These are phyloP conservation scores for Canna indica DNA, from an alignment of 176 grass and related monocot genomes.

Conservation along the genomic window DNA sequence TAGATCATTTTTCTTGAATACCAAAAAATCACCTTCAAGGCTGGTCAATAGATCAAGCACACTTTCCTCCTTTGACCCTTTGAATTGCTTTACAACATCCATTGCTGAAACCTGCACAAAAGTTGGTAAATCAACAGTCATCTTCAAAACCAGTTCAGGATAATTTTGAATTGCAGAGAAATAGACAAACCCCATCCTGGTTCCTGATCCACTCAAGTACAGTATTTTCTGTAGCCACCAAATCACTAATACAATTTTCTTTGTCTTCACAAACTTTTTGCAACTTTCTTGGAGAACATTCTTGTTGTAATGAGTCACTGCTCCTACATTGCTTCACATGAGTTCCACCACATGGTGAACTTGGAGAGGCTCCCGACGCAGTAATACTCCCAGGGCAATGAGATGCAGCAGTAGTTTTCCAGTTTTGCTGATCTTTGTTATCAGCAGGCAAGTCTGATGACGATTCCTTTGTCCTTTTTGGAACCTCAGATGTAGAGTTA, in stretches of 20 bases:
- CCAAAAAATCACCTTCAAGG: constrained; percentile 45
- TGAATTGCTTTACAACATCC: constrained; percentile 42
- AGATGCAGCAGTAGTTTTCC: background rate
- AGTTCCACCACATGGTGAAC: constrained; percentile 8
- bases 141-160: background rate
- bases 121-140: background rate
- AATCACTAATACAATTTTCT: background rate
- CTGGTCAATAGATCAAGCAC: constrained; percentile 37
- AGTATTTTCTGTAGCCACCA: constrained; percentile 32
- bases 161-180: background rate
- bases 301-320: background rate
- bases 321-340: constrained; percentile 21
- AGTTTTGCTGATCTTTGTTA: background rate
- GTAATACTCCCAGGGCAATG: background rate
- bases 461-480: constrained; percentile 7
- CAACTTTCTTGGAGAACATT: constrained; percentile 31
- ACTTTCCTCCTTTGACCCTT: constrained; percentile 40
- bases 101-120: constrained; percentile 53
- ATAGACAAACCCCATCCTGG: constrained; percentile 34
- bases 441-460: background rate
- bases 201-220: constrained; percentile 39
- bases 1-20: constrained; percentile 62
- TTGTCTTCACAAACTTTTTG: constrained; percentile 33
- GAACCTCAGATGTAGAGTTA: constrained; percentile 7
- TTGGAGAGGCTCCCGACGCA: background rate